Conservation (phyloP, 331 rosid species). For the Pyrus hybrid region DNA sequence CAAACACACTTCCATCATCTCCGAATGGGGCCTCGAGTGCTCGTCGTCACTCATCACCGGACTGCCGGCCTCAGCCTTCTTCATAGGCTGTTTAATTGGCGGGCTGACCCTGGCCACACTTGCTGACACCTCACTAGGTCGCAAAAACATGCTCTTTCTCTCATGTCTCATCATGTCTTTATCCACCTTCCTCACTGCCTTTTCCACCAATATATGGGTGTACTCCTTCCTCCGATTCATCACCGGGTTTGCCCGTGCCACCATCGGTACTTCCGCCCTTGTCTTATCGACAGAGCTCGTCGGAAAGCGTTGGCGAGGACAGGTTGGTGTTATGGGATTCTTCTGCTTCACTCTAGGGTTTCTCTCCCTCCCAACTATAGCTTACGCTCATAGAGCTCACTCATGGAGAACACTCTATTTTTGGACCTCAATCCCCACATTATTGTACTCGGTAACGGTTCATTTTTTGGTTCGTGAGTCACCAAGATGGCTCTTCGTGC, state of each 20-base stretch:
- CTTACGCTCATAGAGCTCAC: slow-evolving; percentile 18
- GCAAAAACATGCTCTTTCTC: slow-evolving; percentile 49
- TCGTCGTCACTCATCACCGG: slow-evolving; percentile 15
- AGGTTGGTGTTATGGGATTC: slow-evolving; percentile 41
- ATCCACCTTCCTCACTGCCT: slow-evolving; percentile 26
- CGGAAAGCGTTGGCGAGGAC: slow-evolving; percentile 40
- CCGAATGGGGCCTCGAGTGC: slow-evolving; percentile 48
- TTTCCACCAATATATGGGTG: slow-evolving; percentile 42
- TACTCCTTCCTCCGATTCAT: slow-evolving; percentile 37
- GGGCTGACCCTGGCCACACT: slow-evolving; percentile 44
- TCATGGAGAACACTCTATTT: slow-evolving; percentile 55
- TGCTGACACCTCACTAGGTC: slow-evolving; percentile 45
- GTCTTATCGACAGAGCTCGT: slow-evolving; percentile 58
- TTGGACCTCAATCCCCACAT: slow-evolving; percentile 45
- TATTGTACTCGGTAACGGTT: slow-evolving; percentile 29
- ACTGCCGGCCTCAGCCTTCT: slow-evolving; percentile 54
- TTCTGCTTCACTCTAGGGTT: slow-evolving; percentile 56
- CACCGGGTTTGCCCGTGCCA: no score
- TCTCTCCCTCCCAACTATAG: slow-evolving; percentile 50
- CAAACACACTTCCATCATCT: slow-evolving; percentile 29
- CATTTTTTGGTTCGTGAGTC: slow-evolving; percentile 40
- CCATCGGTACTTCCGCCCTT: slow-evolving; percentile 47
- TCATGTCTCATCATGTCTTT: slow-evolving; percentile 40
- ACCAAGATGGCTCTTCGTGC: slow-evolving; percentile 62
- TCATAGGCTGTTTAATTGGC: slow-evolving; percentile 44